Evolutionary conservation across 345 rosid species (phyloP).

Genomic region (Brassica napus): Da-Ae NC_063445.1:51775501-51776000

Average conservation of each 20-base stretch:
- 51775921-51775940: slow-evolving; percentile 1
- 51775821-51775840: slow-evolving; percentile 1
- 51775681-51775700: background rate
- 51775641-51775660: background rate
- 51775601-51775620: background rate
- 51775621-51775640: background rate
- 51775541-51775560: background rate
- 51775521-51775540: background rate
- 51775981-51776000: background rate
- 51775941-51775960: slow-evolving; percentile 1
- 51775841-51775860: slow-evolving; percentile 12
- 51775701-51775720: background rate
- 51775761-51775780: background rate
- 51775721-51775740: background rate
- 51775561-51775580: background rate
- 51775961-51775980: slow-evolving; percentile 18
- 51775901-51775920: slow-evolving; percentile 4
- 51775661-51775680: background rate
- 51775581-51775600: background rate
- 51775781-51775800: background rate
- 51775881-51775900: slow-evolving; percentile 4
- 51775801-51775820: background rate
- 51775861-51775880: slow-evolving; percentile 10
- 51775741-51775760: background rate
- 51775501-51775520: background rate